A percentile compares a stretch with the other conserved stretches of the same genome.
Conservation (phyloP, 2,329 filamentous ascomycete genomes). For the Amylocarpus encephaloides region DNA sequence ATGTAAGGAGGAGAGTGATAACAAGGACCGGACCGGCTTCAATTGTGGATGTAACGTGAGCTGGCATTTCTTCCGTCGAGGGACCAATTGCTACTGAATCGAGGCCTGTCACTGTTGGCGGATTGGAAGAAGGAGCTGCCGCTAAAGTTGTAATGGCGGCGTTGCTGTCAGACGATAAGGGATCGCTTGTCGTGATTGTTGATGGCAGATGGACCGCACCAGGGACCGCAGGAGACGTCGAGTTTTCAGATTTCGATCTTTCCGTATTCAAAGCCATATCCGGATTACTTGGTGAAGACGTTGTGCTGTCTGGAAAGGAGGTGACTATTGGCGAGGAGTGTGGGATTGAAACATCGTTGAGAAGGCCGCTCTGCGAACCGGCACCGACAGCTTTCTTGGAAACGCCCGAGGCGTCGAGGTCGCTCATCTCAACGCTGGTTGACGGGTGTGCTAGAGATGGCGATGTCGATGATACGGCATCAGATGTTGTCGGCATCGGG, state of each 20-base stretch:
- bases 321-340: conserved; percentile 17
- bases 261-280: conserved; percentile 2
- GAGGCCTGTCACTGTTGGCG: conserved; percentile 14
- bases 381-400: conserved; percentile 14
- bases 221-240: background rate
- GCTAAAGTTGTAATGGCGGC: conserved; percentile 1
- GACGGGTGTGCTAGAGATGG: background rate
- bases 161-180: conserved; percentile 10
- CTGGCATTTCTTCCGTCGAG: conserved; percentile 12
- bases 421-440: conserved; percentile 21
- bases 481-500: conserved; percentile 1
- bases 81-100: conserved; percentile 26
- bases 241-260: conserved; percentile 6
- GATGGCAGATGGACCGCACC: background rate
- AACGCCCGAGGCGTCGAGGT: conserved; percentile 17
- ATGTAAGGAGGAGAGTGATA: conserved; percentile 79
- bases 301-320: conserved; percentile 10
- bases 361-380: conserved; percentile 20
- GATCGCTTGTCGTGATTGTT: conserved; percentile 3
- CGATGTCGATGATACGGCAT: conserved; percentile 12
- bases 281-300: conserved; percentile 3
- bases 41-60: conserved; percentile 9
- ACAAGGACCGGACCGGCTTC: conserved; percentile 47
- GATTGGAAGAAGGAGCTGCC: conserved; percentile 5
- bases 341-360: conserved; percentile 24